Evolutionary conservation across 2,329 filamentous ascomycete species (phyloP).

Genomic region (Cytospora paraplurivora): DNA sequence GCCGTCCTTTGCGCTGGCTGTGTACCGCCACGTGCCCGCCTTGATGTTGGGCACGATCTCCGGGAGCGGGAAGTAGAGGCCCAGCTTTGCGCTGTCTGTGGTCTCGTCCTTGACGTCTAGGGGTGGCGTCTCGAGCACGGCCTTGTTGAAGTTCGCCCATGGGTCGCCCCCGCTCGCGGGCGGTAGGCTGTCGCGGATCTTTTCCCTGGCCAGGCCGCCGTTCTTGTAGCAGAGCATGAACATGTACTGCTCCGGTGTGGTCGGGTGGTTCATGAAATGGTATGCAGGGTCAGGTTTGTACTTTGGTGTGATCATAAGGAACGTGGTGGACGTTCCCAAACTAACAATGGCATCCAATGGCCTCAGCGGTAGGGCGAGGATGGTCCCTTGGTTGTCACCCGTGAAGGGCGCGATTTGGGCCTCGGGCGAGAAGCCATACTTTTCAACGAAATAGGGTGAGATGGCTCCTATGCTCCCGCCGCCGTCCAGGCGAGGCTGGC

Average conservation of each 20-base stretch:
- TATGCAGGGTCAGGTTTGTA: conserved; percentile 90
- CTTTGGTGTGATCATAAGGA: conserved; percentile 92
- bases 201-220: conserved; percentile 88
- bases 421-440: conserved; percentile 74
- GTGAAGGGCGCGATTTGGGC: conserved; percentile 86
- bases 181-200: conserved; percentile 80
- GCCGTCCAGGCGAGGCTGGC: conserved; percentile 77
- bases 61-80: conserved; percentile 91
- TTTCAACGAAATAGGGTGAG: conserved; percentile 74
- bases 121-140: conserved; percentile 67
- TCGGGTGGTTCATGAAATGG: conserved; percentile 98
- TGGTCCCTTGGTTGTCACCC: conserved; percentile 94
- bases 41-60: conserved; percentile 94
- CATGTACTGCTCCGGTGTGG: conserved; percentile 90
- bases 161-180: conserved; percentile 49
- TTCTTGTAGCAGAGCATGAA: conserved; percentile 99
- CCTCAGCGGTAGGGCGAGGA: conserved; percentile 84
- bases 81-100: conserved; percentile 71
- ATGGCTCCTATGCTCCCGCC: conserved; percentile 76
- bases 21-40: conserved; percentile 85
- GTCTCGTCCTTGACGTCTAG: conserved; percentile 60
- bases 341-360: conserved; percentile 92
- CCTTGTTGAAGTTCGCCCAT: conserved; percentile 82
- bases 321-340: conserved; percentile 92
- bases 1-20: conserved; percentile 56